A percentile compares a stretch with the other conserved stretches of the same genome.
phyloP scores from a whole-genome alignment of 2,329 filamentous ascomycete species.

The Ceratocystis papillata region DNA sequence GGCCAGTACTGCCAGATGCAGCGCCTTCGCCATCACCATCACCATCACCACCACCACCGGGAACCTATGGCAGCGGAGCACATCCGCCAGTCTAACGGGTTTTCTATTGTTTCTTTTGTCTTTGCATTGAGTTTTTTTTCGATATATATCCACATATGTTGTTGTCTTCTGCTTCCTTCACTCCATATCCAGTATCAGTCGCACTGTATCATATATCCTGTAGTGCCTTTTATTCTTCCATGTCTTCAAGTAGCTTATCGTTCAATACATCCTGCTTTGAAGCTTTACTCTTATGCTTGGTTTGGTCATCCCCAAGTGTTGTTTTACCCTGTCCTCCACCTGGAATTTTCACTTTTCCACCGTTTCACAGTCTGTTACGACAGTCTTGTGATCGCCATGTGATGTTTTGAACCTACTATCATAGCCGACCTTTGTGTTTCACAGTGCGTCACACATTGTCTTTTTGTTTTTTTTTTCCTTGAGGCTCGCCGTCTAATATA shows the following conservation, averaged over 20 bases:
- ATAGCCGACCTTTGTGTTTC: neutral
- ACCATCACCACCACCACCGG: neutral
- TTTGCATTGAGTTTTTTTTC: neutral
- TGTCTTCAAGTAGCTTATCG: neutral
- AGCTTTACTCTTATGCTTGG: neutral
- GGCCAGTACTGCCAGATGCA: neutral
- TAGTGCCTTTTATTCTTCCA: neutral
- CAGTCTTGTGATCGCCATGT: neutral
- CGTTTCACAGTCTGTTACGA: neutral
- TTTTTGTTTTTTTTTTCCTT: neutral
- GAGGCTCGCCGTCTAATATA: neutral
- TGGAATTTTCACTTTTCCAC: neutral
- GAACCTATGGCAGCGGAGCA: neutral
- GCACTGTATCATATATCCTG: neutral
- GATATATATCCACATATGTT: constrained; percentile 3
- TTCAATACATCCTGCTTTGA: neutral
- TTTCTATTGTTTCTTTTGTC: constrained; percentile 8
- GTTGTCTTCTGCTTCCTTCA: neutral
- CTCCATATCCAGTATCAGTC: neutral
- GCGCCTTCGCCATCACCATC: neutral
- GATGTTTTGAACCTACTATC: no score
- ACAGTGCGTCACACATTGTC: neutral
- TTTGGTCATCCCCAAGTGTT: neutral
- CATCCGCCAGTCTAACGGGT: neutral
- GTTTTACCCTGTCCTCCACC: neutral